These are phyloP conservation scores for Coemansia umbellata DNA, from an alignment of 192 early-diverging fungal genomes.

Conservation along the genomic window DNA sequence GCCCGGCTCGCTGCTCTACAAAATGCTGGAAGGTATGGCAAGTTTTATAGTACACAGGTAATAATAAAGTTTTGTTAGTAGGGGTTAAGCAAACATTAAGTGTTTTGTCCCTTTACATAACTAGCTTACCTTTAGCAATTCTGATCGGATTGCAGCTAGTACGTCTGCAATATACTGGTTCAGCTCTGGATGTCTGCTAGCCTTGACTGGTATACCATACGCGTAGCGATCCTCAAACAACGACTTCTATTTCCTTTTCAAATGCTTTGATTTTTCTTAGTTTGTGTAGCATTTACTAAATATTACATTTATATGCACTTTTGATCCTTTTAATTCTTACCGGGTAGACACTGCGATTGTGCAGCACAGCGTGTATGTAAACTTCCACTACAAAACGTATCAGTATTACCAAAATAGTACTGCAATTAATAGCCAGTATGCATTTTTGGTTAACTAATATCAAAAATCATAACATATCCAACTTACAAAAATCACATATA, in stretches of 20 bases:
- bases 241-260: constrained; percentile 16
- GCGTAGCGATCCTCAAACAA: constrained; percentile 48
- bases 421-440: too few relatives aligned
- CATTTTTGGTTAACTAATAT: neutral
- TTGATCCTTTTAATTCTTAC: too few relatives aligned
- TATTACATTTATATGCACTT: neutral
- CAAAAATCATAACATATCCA: neutral
- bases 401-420: neutral
- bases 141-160: constrained; percentile 35
- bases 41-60: too few relatives aligned
- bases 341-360: constrained; percentile 32
- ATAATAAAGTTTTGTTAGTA: too few relatives aligned
- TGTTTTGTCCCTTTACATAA: too few relatives aligned
- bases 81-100: too few relatives aligned
- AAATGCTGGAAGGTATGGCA: neutral
- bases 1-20: constrained; percentile 15
- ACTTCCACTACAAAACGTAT: constrained; percentile 33
- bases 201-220: constrained; percentile 52
- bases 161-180: constrained; percentile 47
- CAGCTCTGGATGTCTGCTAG: constrained; percentile 52
- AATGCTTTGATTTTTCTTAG: neutral
- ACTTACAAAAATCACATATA: constrained; percentile 46
- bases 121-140: constrained; percentile 42
- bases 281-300: neutral
- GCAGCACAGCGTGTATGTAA: constrained; percentile 28